phyloP scores from a whole-genome alignment of 768 basidiomycete species.

The Mycena haematopus region DNA sequence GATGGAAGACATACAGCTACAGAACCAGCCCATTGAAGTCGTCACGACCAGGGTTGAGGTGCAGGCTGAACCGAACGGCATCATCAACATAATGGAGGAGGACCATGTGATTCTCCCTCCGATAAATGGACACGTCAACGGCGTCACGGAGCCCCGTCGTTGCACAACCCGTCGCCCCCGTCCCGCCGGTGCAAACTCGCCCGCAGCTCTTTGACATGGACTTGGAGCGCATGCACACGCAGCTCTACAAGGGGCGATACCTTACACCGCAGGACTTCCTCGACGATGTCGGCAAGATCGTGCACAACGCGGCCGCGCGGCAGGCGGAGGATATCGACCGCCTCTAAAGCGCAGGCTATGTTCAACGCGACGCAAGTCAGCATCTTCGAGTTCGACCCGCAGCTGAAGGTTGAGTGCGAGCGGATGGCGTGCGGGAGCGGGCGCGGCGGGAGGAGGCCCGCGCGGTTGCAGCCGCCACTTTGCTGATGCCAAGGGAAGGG shows the following conservation, averaged over 20 bases:
- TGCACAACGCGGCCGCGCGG: constrained; percentile 71
- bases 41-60: constrained; percentile 46
- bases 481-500: constrained; percentile 53
- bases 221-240: constrained; percentile 87
- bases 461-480: constrained; percentile 62
- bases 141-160: constrained; percentile 32
- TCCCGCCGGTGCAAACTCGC: constrained; percentile 42
- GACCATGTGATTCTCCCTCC: constrained; percentile 40
- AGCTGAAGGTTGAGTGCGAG: constrained; percentile 83
- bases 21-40: constrained; percentile 39
- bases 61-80: constrained; percentile 47
- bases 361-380: constrained; percentile 84
- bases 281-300: constrained; percentile 79
- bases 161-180: constrained; percentile 39
- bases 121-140: constrained; percentile 50
- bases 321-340: constrained; percentile 73
- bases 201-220: constrained; percentile 84
- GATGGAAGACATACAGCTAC: constrained; percentile 37
- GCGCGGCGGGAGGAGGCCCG: constrained; percentile 62
- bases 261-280: constrained; percentile 90
- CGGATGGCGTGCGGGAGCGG: constrained; percentile 83
- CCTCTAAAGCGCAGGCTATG: constrained; percentile 87
- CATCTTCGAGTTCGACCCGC: constrained; percentile 83
- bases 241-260: constrained; percentile 86
- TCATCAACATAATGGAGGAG: constrained; percentile 51